These are phyloP conservation scores for Crucibulum laeve DNA, from an alignment of 768 basidiomycete genomes.

Conservation along the genomic window DNA sequence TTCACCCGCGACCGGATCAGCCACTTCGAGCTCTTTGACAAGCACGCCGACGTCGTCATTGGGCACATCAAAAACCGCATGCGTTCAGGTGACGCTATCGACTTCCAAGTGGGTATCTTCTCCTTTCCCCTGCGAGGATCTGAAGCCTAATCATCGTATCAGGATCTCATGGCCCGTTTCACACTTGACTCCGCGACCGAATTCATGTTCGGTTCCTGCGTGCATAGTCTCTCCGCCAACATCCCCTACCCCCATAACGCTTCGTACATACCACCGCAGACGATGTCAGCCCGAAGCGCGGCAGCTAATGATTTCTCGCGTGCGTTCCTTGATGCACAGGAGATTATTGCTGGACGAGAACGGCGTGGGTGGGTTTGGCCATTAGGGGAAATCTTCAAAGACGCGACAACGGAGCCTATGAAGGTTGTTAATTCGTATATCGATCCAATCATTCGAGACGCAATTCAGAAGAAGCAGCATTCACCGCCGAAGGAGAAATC, in stretches of 20 bases:
- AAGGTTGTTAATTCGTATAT: conserved; percentile 47
- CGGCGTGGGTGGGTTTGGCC: conserved; percentile 51
- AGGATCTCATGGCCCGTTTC: conserved; percentile 59
- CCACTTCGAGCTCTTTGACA: conserved; percentile 59
- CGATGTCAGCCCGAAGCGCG: conserved; percentile 18
- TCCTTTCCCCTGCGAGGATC: not conserved
- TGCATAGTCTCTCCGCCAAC: conserved; percentile 45
- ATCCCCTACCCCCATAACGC: conserved; percentile 50
- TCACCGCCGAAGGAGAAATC: conserved; percentile 18
- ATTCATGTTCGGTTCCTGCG: conserved; percentile 59
- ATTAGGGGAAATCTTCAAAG: conserved; percentile 42
- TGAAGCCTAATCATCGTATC: not conserved
- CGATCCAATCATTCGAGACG: conserved; percentile 48
- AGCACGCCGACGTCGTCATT: conserved; percentile 42
- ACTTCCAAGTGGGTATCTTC: conserved; percentile 43
- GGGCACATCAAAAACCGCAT: conserved; percentile 42
- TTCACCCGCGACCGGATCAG: conserved; percentile 57
- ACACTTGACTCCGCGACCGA: conserved; percentile 66
- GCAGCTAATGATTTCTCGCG: conserved; percentile 38
- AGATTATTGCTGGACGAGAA: conserved; percentile 34
- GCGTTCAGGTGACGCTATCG: conserved; percentile 45
- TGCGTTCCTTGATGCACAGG: conserved; percentile 47
- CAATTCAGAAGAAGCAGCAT: conserved; percentile 35
- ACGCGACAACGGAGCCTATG: conserved; percentile 45
- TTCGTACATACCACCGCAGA: conserved; percentile 15